These are phyloP conservation scores for Avena eriantha DNA, from an alignment of 176 grass and related monocot species.

Conservation along the genomic window DNA sequence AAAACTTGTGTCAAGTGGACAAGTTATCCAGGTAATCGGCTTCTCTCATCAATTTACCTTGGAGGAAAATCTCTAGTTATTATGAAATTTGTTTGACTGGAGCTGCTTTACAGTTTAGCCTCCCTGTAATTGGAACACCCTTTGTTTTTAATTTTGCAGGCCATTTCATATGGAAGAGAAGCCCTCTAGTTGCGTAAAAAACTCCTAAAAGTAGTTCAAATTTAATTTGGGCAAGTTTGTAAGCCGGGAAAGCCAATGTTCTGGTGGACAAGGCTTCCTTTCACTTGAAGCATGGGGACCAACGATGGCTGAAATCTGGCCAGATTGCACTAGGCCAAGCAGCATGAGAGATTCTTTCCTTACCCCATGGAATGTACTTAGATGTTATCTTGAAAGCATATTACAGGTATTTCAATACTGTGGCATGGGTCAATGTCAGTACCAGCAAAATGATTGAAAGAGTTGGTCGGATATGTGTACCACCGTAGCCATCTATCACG, in stretches of 20 bases:
- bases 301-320: conserved; percentile 74
- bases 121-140: conserved; percentile 4
- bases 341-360: conserved; percentile 57
- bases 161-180: conserved; percentile 74
- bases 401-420: conserved; percentile 69
- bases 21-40: conserved; percentile 62
- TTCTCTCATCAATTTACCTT: conserved; percentile 3
- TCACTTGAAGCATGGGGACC: conserved; percentile 61
- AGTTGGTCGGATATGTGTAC: neutral
- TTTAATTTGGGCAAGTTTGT: conserved; percentile 41
- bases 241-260: conserved; percentile 12
- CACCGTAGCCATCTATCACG: neutral
- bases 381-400: conserved; percentile 91
- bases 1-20: conserved; percentile 64
- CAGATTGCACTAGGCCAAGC: conserved; percentile 48
- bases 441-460: conserved; percentile 29
- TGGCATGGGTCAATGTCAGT: neutral
- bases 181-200: conserved; percentile 67
- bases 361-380: conserved; percentile 80
- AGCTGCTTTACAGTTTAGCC: conserved; percentile 25
- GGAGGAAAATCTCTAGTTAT: neutral
- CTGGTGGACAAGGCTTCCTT: conserved; percentile 41
- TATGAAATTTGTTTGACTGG: conserved; percentile 22
- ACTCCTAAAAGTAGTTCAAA: conserved; percentile 78
- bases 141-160: conserved; percentile 55